Evolutionary conservation across 495 filamentous ascomycete species (phyloP).

Genomic region (Aspergillus sparsus): DNA sequence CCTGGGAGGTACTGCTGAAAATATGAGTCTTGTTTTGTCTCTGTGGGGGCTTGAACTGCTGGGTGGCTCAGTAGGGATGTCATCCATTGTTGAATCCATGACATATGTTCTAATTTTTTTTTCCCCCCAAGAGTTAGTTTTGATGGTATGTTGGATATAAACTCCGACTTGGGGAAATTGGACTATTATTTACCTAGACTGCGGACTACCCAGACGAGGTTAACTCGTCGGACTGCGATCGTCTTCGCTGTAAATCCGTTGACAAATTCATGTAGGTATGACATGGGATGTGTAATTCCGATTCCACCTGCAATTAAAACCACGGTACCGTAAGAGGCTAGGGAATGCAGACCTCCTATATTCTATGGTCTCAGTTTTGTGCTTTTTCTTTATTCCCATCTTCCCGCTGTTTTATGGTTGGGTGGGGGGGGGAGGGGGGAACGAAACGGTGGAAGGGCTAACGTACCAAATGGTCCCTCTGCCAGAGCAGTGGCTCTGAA

Average conservation of each 20-base stretch:
- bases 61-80: slow-evolving; percentile 39
- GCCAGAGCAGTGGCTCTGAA: slow-evolving; percentile 51
- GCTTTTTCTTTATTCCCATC: too few species aligned
- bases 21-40: slow-evolving; percentile 32
- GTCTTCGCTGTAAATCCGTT: slow-evolving; percentile 40
- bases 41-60: slow-evolving; percentile 25
- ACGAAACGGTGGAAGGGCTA: slow-evolving; percentile 3
- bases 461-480: slow-evolving; percentile 58
- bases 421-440: background rate
- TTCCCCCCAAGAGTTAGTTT: too few species aligned
- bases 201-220: slow-evolving; percentile 44
- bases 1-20: slow-evolving; percentile 29
- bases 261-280: slow-evolving; percentile 54
- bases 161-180: too few species aligned
- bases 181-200: slow-evolving; percentile 34
- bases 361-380: background rate
- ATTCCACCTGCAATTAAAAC: slow-evolving; percentile 59
- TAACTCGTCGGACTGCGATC: slow-evolving; percentile 45
- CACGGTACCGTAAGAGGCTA: slow-evolving; percentile 56
- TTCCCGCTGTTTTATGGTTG: too few species aligned
- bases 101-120: slow-evolving; percentile 35
- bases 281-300: slow-evolving; percentile 61
- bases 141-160: too few species aligned
- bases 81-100: slow-evolving; percentile 52
- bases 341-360: slow-evolving; percentile 49